These are phyloP conservation scores for Trichoderma koningii DNA, from an alignment of 2,329 filamentous ascomycete genomes.

Conservation along the genomic window DNA sequence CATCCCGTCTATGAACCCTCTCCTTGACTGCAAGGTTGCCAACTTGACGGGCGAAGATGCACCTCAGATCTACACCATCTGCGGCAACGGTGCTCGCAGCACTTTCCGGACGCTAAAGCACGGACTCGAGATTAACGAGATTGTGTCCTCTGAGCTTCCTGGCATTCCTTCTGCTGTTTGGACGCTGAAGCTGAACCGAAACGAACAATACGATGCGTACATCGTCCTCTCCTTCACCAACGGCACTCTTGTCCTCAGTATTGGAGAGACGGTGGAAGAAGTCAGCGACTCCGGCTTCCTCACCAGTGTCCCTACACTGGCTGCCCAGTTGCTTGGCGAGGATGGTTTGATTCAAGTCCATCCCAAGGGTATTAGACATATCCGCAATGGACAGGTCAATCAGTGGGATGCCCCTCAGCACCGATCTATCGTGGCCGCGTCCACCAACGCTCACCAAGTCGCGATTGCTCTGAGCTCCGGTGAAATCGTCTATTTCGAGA, in stretches of 20 bases:
- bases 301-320: conserved; percentile 82
- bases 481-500: conserved; percentile 97
- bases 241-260: conserved; percentile 86
- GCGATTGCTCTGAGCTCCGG: conserved; percentile 92
- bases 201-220: conserved; percentile 87
- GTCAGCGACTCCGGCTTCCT: conserved; percentile 92
- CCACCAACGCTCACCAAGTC: conserved; percentile 91
- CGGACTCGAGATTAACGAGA: conserved; percentile 88
- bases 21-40: conserved; percentile 87
- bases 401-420: conserved; percentile 95
- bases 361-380: conserved; percentile 92
- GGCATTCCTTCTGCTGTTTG: conserved; percentile 89
- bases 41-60: conserved; percentile 92
- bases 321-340: conserved; percentile 91
- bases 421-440: conserved; percentile 90
- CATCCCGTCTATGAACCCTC: conserved; percentile 84
- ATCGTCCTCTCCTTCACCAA: conserved; percentile 94
- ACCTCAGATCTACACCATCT: conserved; percentile 92
- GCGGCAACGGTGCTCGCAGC: conserved; percentile 84
- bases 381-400: conserved; percentile 75
- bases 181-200: conserved; percentile 84
- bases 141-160: conserved; percentile 90
- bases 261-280: conserved; percentile 95
- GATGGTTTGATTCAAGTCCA: conserved; percentile 93
- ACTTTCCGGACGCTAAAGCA: conserved; percentile 91